A percentile compares a stretch with the other conserved stretches of the same genome.
Evolutionary conservation across 306 rosid species (phyloP).

Genomic region (Adenanthera pavonina): DNA sequence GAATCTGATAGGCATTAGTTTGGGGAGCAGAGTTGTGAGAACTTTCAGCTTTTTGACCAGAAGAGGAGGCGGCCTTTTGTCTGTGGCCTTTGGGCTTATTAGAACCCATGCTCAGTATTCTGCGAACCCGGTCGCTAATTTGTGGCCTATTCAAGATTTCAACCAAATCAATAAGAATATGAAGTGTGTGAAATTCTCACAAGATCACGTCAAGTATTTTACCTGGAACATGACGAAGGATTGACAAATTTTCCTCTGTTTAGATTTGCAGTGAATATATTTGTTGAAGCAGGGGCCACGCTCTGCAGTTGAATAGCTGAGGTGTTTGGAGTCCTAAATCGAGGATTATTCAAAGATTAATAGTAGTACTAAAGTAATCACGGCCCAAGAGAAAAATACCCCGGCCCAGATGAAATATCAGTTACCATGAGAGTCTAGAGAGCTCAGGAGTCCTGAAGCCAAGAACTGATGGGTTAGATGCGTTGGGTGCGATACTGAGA

Average conservation of each 20-base stretch:
- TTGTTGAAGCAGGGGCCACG: not conserved
- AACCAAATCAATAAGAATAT: not conserved
- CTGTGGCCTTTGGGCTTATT: not conserved
- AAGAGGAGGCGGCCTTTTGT: not conserved
- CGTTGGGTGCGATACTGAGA: not conserved
- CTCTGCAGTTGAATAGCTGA: not conserved
- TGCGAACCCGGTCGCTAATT: not conserved
- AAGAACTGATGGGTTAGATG: not conserved
- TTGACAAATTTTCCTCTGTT: not conserved
- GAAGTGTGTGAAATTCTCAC: not conserved
- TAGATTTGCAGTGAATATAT: not conserved
- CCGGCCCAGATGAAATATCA: not conserved
- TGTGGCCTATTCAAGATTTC: not conserved
- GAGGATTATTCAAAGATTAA: not conserved
- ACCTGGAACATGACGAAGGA: slow-evolving; percentile 19
- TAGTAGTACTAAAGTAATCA: not conserved
- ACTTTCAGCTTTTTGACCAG: not conserved
- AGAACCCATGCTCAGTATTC: not conserved
- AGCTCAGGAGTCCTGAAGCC: not conserved
- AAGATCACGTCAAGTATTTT: slow-evolving; percentile 8
- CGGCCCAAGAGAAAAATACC: not conserved
- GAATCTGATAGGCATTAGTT: not conserved
- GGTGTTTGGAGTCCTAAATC: slow-evolving; percentile 6
- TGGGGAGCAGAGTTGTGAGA: not conserved
- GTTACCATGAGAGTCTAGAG: slow-evolving; percentile 23